phyloP scores from a whole-genome alignment of 805 yeast genomes.

The Monosporozyma aerobia region DNA sequence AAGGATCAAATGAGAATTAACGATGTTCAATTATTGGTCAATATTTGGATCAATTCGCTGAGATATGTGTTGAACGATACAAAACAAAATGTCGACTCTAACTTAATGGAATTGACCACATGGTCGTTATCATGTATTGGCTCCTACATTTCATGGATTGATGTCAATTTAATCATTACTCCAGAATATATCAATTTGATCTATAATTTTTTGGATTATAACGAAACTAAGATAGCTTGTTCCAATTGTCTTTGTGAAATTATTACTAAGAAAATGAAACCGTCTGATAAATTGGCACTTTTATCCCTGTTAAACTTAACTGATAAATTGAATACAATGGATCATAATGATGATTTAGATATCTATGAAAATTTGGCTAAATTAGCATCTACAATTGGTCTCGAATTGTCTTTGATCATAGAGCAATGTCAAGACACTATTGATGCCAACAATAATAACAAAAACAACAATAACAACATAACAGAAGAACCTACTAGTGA shows the following conservation, averaged over 20 bases:
- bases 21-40: constrained; percentile 60
- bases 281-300: constrained; percentile 53
- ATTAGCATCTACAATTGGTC: constrained; percentile 61
- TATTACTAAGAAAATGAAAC: constrained; percentile 69
- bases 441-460: not conserved
- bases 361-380: constrained; percentile 71
- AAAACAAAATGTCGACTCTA: constrained; percentile 4
- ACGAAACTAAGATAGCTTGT: constrained; percentile 47
- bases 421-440: constrained; percentile 39
- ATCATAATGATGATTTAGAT: constrained; percentile 41
- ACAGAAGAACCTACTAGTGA: constrained; percentile 13
- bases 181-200: constrained; percentile 45
- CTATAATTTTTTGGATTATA: constrained; percentile 45
- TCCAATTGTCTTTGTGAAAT: constrained; percentile 46
- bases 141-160: constrained; percentile 87
- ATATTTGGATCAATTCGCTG: constrained; percentile 51
- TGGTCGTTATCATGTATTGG: constrained; percentile 57
- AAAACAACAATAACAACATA: not conserved
- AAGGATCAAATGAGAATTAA: constrained; percentile 75
- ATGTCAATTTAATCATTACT: constrained; percentile 56
- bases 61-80: constrained; percentile 4
- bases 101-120: constrained; percentile 18
- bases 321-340: constrained; percentile 32
- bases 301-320: constrained; percentile 62
- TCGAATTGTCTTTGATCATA: constrained; percentile 62